A percentile compares a stretch with the other conserved stretches of the same genome.
Conservation (phyloP, 495 filamentous ascomycete genomes). For the Cairneyella variabilis region DNA sequence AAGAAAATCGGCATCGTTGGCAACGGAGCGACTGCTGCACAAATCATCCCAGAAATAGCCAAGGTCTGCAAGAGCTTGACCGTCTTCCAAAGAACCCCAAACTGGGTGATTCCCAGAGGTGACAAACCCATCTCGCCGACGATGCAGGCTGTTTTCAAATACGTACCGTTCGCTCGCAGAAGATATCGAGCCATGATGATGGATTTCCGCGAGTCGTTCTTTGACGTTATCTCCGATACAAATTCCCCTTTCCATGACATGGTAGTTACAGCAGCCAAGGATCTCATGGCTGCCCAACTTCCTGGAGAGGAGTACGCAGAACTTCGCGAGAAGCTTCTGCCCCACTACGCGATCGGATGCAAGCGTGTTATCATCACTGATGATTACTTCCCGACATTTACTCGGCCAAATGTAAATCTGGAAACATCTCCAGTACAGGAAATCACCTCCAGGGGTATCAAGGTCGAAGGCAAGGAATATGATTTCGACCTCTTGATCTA, state of each 20-base stretch:
- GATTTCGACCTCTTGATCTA: constrained; percentile 51
- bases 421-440: constrained; percentile 43
- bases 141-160: constrained; percentile 27
- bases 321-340: constrained; percentile 34
- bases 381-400: constrained; percentile 50
- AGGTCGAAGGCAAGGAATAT: constrained; percentile 35
- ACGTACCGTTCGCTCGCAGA: constrained; percentile 42
- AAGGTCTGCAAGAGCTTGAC: constrained; percentile 50
- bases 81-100: constrained; percentile 65
- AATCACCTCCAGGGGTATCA: constrained; percentile 41
- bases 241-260: constrained; percentile 4
- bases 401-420: constrained; percentile 38
- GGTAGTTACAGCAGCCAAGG: background rate
- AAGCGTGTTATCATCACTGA: constrained; percentile 54
- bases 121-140: background rate
- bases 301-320: constrained; percentile 30
- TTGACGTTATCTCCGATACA: constrained; percentile 16
- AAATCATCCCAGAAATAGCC: constrained; percentile 64
- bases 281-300: constrained; percentile 10
- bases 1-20: constrained; percentile 52
- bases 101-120: constrained; percentile 48
- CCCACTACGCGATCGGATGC: constrained; percentile 47
- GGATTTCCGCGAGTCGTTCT: constrained; percentile 43
- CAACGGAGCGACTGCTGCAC: constrained; percentile 64
- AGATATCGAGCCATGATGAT: constrained; percentile 43